Evolutionary conservation across 768 basidiomycete genomes (phyloP), one percentile per base, ranked within the genome.

Genomic region (Phylloporus sp.): DNA sequence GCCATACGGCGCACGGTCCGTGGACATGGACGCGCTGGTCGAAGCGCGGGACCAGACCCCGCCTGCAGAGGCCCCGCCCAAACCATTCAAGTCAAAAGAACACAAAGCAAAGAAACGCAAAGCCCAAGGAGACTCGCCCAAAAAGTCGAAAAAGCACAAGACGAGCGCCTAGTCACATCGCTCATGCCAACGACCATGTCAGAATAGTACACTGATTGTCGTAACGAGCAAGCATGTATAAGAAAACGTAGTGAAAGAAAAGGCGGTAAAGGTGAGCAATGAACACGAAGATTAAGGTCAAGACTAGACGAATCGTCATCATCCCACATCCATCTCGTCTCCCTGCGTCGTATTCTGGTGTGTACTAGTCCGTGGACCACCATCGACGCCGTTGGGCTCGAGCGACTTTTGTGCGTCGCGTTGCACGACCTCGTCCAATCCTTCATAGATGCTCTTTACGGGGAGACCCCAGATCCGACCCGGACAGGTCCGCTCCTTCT

Each of bases 381-480:
- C 38, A 42, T 46, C 58, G 50, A 49, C 54, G 28, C 39, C 52
- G 49, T 52, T 46, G 38, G 27, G 60, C 55, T 51, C 63, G 24
- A 42, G 44, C 22, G 59, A 57, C 35, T 48, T 43, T 40, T 62
- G 61, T 21, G 66, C 59, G 44, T 72, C 67, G 52, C 57, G 67
- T 38, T 65, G 61, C 8, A 84, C 73, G 53, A 81, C 81, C 46
- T 84, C 82, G 5, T 87, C 83, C 40, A 90, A 66, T 18, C 84
- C 92, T 42, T 77, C 75, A 63, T 79, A 97, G 10, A 94, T 68
- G 61, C 86, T 91, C 68, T 68, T 73, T 65, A 71, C 66, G 3
- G 91, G 90, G 15, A 93, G 70, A n/a, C 86, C 89, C 70, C 77
- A 87, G 58, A 87, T 81, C 54, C 82, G 69, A 38, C 90, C 86